Base-by-base conservation (phyloP, 2,329 filamentous ascomycete genomes). In the Microascus cirrosus region DNA sequence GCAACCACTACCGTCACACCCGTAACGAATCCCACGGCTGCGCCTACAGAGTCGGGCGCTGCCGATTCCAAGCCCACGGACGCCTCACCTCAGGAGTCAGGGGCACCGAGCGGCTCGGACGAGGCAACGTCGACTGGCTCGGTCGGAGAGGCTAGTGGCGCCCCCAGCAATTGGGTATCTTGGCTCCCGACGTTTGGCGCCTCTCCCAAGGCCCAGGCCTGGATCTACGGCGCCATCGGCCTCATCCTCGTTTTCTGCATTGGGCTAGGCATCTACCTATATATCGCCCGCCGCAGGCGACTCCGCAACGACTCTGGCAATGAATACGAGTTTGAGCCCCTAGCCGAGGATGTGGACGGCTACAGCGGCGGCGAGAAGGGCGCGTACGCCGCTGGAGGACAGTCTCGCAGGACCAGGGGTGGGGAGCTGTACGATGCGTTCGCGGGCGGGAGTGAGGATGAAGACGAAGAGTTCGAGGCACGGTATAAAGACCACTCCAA, bases 361-460 rank as follows among this genome's bases (percentile, higher is more conserved):
- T 58, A 58, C 24, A 53, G n/a, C 15, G 77, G 79, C 32, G 69
- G 83, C 3, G 61, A 61, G 56, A 61, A 62, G 58, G 75, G 75
- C 69, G 80, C 74, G 73, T 73, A 67, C 60, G 69, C 58, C 60
- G 70, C 71, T 59, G 71, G 76, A 10, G 66, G 65, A 28, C 68
- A 71, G 63, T 65, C 74, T 20, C 75, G 76, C 59, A 77, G 81
- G 62, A 77, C 79, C 56, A 71, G 90, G 22, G 94, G 90, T 2
- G 91, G 93, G 32, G 93, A 97, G 74, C 75, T 99, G 52, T 99
- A 99, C 70, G 94, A 99, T 76, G 94, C 94, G 4, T 99, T 99
- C 77, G 94, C 94, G 0, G 92, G 90, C 18, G 93, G 91, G 56
- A 84, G 81, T 60, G 80, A 82, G 25, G 93, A 93, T 59, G 92